A percentile compares a stretch with the other conserved stretches of the same genome.
Conservation (phyloP, 2,329 filamentous ascomycete species). For the Arachnopeziza araneosa region DNA sequence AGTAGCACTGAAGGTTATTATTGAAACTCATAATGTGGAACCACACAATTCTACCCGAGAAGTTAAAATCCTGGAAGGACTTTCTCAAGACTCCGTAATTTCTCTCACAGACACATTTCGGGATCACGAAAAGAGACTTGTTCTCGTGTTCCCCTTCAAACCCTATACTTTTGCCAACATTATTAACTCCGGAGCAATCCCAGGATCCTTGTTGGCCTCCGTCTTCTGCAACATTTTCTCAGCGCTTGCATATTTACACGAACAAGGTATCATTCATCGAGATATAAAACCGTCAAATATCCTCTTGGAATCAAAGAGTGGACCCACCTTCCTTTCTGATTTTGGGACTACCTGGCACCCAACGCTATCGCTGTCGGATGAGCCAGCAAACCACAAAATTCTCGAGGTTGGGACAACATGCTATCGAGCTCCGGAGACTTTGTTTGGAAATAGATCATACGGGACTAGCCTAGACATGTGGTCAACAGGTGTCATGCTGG, state of each 20-base stretch:
- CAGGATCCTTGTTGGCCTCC: conserved; percentile 29
- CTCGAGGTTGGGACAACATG: conserved; percentile 90
- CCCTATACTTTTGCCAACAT: conserved; percentile 66
- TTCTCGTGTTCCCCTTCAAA: conserved; percentile 83
- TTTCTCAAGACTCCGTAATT: conserved; percentile 56
- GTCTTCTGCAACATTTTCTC: conserved; percentile 63
- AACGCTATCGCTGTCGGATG: conserved; percentile 46
- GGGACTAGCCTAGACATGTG: conserved; percentile 75
- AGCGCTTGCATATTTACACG: conserved; percentile 68
- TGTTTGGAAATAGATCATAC: conserved; percentile 80
- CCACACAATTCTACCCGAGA: conserved; percentile 83
- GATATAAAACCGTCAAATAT: conserved; percentile 94
- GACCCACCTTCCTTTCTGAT: conserved; percentile 76
- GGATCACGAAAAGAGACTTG: conserved; percentile 63
- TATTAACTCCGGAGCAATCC: conserved; percentile 43
- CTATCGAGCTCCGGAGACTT: conserved; percentile 83
- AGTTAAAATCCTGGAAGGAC: conserved; percentile 61
- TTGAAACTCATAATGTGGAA: conserved; percentile 62
- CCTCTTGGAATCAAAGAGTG: conserved; percentile 59
- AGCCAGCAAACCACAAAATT: conserved; percentile 65
- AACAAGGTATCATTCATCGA: conserved; percentile 75
- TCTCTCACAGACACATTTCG: conserved; percentile 68
- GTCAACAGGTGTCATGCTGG: conserved; percentile 78
- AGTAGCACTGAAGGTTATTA: conserved; percentile 81
- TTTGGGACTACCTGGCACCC: conserved; percentile 88